Evolutionary conservation across 495 filamentous ascomycete genomes (phyloP).

Genomic region (Penicillium dipodomyicola): DNA sequence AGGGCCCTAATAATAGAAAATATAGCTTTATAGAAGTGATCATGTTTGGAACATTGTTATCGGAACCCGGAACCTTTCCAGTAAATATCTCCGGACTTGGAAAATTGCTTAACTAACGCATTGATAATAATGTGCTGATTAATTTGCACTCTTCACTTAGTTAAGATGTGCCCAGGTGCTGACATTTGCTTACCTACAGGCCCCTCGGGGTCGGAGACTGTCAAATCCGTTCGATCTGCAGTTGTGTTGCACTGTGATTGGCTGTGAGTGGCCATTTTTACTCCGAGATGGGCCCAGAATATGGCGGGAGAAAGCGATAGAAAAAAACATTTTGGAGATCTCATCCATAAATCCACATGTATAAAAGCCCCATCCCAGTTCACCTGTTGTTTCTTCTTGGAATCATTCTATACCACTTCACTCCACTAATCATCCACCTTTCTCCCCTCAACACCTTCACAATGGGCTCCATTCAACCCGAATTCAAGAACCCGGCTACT

Average conservation of each 20-base stretch:
- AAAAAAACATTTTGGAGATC: not conserved
- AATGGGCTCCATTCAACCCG: conserved; percentile 33
- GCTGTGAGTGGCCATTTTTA: not conserved
- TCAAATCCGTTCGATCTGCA: not conserved
- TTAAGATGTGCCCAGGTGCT: not conserved
- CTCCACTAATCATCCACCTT: not conserved
- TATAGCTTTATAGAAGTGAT: no score
- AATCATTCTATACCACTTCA: not conserved
- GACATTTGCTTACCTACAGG: not conserved
- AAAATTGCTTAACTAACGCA: not conserved
- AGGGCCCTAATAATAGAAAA: no score
- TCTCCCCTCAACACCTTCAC: conserved; percentile 9
- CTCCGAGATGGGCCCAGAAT: no score
- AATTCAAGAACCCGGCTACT: conserved; percentile 43
- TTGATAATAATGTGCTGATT: conserved; percentile 1
- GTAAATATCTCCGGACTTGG: no score
- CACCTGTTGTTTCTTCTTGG: not conserved
- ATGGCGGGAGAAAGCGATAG: not conserved
- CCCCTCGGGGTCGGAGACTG: not conserved
- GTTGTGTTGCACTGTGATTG: not conserved
- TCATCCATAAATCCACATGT: not conserved
- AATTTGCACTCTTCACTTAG: not conserved
- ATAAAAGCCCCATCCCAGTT: not conserved
- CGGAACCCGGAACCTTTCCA: no score
- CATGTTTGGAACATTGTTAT: no score